Conservation (phyloP, 495 filamentous ascomycete genomes). For the Penicillium crystallinum region DNA sequence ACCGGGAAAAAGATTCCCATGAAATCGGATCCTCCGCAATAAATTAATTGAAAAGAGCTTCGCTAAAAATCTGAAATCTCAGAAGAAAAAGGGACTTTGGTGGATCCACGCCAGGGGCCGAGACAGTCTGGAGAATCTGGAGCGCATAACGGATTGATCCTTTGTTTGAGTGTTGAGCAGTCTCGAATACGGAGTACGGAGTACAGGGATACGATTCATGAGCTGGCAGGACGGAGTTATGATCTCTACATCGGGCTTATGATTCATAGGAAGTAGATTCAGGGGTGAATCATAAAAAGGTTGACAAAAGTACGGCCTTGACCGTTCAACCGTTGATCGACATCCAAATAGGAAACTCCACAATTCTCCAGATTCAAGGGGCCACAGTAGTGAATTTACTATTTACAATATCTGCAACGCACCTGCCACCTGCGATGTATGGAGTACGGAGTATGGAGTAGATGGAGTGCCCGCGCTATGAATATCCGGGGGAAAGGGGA, state of each 20-base stretch:
- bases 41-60: neutral
- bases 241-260: too few species aligned
- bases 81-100: neutral
- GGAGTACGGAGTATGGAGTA: too few species aligned
- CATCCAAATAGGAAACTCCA: constrained; percentile 1
- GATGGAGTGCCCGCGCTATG: too few species aligned
- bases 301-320: neutral
- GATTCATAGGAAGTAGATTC: neutral
- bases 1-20: neutral
- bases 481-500: neutral
- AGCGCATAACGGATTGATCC: constrained; percentile 1
- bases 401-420: constrained; percentile 5
- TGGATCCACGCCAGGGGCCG: constrained; percentile 5
- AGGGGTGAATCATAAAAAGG: constrained; percentile 1
- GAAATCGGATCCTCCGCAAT: neutral
- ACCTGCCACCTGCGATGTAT: neutral
- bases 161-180: constrained; percentile 1
- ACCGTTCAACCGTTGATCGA: constrained; percentile 1
- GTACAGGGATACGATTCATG: constrained; percentile 1
- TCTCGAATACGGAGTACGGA: too few species aligned
- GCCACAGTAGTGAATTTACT: neutral
- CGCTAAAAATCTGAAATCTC: neutral
- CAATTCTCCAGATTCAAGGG: constrained; percentile 11
- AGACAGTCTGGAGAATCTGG: constrained; percentile 8
- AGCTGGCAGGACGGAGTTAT: too few species aligned